Evolutionary conservation across 2,329 filamentous ascomycete species (phyloP), one percentile per base, ranked within the genome.

Genomic region (Talaromyces sp.): DNA sequence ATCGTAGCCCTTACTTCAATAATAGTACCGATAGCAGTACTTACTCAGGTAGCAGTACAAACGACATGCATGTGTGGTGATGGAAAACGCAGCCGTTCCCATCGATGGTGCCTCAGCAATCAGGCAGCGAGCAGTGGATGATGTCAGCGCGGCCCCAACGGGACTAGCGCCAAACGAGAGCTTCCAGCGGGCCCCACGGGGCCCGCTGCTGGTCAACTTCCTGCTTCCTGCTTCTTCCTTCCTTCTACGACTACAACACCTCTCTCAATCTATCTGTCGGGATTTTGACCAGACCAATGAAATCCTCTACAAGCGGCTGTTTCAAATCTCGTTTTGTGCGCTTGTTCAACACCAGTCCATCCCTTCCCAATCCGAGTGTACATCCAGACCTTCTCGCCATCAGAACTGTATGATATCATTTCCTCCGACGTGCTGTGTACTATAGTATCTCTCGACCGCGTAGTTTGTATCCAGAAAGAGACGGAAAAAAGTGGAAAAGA

Each of bases 51-150:
- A 40, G 13, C 38, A 40, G 38, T 40, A 40, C 38, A 40, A 40
- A 40, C 38, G 17, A 40, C 38, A 40, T 29, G 19, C 10, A 5
- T n/a, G n/a, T n/a, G n/a, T n/a, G 11, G 17, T 40, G 36, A 4
- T 34, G 38, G 58, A 34, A 60, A 29, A 45, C 0, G 17, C 15
- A 34, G 29, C 58, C 58, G 58, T 61, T 61, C 58, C 8, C 58
- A 47, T 45, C 58, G 25, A 31, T 6, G 8, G 43, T 25, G 58
- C 58, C 58, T 61, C 11, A 61, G 25, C 2, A 5, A 2, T 49
- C 58, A 61, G 58, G 58, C 58, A 61, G 43, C 10, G 1, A 5
- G 6, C n/a, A 19, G 17, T 61, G 59, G 43, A 61, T 61, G 59
- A 61, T 51, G 59, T 61, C 59, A 51, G 13, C 19, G 45, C 45